These are phyloP conservation scores for Acanthamoeba sp. DNA, from an alignment of 208 protist species.

Conservation along the genomic window DNA sequence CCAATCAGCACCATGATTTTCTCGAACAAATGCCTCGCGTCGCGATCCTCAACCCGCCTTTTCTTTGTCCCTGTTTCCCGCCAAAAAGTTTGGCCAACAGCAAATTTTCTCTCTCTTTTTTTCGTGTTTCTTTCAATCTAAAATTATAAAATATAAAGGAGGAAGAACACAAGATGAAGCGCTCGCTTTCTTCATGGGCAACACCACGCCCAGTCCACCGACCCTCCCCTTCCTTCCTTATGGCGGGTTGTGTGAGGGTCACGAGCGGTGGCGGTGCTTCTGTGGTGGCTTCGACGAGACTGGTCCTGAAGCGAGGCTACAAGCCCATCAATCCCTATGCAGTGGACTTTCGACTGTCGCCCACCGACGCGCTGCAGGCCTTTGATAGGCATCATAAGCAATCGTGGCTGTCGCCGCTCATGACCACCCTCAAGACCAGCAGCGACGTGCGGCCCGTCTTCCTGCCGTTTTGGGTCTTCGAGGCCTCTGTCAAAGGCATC, in stretches of 20 bases:
- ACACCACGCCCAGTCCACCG: too few species aligned
- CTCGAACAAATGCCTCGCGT: not conserved
- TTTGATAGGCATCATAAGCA: not conserved
- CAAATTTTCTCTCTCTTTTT: too few species aligned
- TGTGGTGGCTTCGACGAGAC: too few species aligned
- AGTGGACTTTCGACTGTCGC: not conserved
- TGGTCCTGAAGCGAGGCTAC: not conserved
- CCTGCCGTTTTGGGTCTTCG: constrained; percentile 16
- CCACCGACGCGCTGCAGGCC: not conserved
- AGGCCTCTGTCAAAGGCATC: not conserved
- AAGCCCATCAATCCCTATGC: not conserved
- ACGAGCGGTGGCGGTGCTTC: not conserved
- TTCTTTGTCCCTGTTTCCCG: too few species aligned
- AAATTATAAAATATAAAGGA: too few species aligned
- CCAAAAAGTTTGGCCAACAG: too few species aligned
- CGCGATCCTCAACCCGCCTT: not conserved
- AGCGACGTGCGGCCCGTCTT: constrained; percentile 6
- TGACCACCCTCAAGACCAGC: not conserved
- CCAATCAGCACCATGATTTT: constrained; percentile 1
- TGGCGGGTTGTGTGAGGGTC: not conserved
- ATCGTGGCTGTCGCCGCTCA: constrained; percentile 3
- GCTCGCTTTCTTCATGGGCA: too few species aligned
- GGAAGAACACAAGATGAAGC: too few species aligned
- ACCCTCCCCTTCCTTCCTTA: too few species aligned
- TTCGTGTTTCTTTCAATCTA: too few species aligned